These are phyloP conservation scores for Xanthoconium stramineum DNA, from an alignment of 768 basidiomycete genomes.

Conservation along the genomic window DNA sequence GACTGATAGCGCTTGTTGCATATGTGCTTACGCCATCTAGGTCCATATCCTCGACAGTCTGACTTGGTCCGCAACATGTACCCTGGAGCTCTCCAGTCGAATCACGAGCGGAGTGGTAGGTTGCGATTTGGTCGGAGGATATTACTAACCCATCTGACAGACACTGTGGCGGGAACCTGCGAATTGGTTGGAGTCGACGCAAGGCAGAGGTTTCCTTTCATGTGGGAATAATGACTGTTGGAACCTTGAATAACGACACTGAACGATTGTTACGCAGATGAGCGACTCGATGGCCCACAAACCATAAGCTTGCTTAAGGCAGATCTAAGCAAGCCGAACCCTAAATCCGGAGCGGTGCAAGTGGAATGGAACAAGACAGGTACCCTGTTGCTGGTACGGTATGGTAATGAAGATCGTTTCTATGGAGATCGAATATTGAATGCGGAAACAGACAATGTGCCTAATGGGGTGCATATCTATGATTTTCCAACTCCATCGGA, in stretches of 20 bases:
- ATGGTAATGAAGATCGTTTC: constrained; percentile 44
- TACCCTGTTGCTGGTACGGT: constrained; percentile 67
- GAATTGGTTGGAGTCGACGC: constrained; percentile 80
- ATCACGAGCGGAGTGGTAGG: constrained; percentile 57
- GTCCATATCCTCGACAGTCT: constrained; percentile 71
- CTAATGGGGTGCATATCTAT: constrained; percentile 65
- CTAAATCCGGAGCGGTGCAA: constrained; percentile 66
- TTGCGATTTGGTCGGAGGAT: constrained; percentile 1
- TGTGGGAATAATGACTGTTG: constrained; percentile 46
- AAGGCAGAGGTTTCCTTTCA: constrained; percentile 83
- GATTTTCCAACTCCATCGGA: constrained; percentile 63
- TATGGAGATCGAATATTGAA: background rate
- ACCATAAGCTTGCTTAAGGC: constrained; percentile 46
- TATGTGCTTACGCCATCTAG: constrained; percentile 35
- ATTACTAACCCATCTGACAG: constrained; percentile 37
- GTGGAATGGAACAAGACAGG: constrained; percentile 83
- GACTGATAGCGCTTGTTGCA: background rate
- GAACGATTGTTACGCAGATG: constrained; percentile 43
- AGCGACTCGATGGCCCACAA: constrained; percentile 56
- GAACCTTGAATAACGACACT: background rate
- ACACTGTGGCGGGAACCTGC: constrained; percentile 81
- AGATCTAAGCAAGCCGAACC: constrained; percentile 60
- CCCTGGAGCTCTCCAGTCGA: constrained; percentile 59
- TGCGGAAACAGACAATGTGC: constrained; percentile 49
- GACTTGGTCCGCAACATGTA: constrained; percentile 67